phyloP scores from a whole-genome alignment of 345 rosid genomes.

The Euphorbia lathyris region DNA sequence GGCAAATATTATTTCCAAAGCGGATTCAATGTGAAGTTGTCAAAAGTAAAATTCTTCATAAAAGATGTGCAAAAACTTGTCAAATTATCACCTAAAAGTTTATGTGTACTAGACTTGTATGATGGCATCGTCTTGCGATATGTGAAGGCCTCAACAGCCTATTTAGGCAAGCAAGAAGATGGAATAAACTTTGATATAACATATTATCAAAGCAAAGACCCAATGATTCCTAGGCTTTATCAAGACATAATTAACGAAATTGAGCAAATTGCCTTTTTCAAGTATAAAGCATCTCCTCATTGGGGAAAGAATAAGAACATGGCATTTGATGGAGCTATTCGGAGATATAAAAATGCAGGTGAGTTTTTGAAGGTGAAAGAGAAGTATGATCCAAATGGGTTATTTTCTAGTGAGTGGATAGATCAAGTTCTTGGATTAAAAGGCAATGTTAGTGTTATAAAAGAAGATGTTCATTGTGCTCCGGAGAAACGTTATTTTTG shows the following conservation, averaged over 20 bases:
- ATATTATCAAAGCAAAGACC: slow-evolving; percentile 63
- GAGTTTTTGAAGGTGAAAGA: slow-evolving; percentile 53
- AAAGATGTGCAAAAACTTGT: slow-evolving; percentile 60
- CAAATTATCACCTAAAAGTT: slow-evolving; percentile 38
- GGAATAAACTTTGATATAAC: slow-evolving; percentile 71
- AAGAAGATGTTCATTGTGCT: slow-evolving; percentile 70
- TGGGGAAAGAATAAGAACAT: slow-evolving; percentile 83
- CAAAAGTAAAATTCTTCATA: slow-evolving; percentile 47
- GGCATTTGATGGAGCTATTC: slow-evolving; percentile 47
- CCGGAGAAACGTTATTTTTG: slow-evolving; percentile 63
- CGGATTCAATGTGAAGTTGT: slow-evolving; percentile 46
- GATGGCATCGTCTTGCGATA: slow-evolving; percentile 75
- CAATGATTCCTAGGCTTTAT: slow-evolving; percentile 64
- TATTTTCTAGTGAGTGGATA: slow-evolving; percentile 78
- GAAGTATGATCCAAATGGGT: slow-evolving; percentile 54
- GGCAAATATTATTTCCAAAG: slow-evolving; percentile 62
- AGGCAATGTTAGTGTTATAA: slow-evolving; percentile 30
- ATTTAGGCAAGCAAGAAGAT: slow-evolving; percentile 68
- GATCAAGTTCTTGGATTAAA: slow-evolving; percentile 57
- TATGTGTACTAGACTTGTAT: slow-evolving; percentile 60
- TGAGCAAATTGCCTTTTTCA: slow-evolving; percentile 71
- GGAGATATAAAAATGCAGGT: slow-evolving; percentile 39
- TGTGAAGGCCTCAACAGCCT: slow-evolving; percentile 65
- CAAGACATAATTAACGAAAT: slow-evolving; percentile 68
- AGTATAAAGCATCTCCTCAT: slow-evolving; percentile 67